Base-by-base conservation (phyloP, 331 rosid species). In the Malus hybrid region DNA sequence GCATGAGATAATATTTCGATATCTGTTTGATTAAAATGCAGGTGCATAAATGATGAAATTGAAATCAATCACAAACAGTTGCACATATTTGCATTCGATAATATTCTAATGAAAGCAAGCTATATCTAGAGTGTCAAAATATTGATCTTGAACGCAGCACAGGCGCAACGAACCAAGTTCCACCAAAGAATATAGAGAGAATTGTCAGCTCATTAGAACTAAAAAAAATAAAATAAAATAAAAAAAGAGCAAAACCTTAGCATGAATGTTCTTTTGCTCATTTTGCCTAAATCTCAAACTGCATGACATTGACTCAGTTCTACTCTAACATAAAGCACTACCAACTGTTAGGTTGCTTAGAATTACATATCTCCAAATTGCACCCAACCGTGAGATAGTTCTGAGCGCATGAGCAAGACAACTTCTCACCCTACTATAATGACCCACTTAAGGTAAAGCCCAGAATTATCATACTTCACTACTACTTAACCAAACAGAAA, bases 1-100 rank as follows among this genome's bases (percentile, higher is more conserved):
- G 75, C 64, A 32, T 44, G 81, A 75, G 80, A 68, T 18, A 63
- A 48, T 32, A 70, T 73, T 67, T 75, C 22, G 14, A 71, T 42
- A 83, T 67, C 66, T 74, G 52, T 46, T 39, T 64, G 74, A 54
- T 73, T 20, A 34, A 64, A 34, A 73, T 36, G 7, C 60, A 61
- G 68, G 12, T 10, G 46, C 46, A 27, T 18, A 42, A 24, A 32
- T n/a, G 22, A 34, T 14, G 12, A 19, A 61, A 73, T 24, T n/a
- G 56, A 39, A 67, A 11, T 44, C 3, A 73, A 15, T 42, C 42
- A 36, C 24, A 57, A 39, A 39, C 31, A 42, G 15, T 42, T 44
- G 52, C 73, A 54, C n/a, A 69, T 61, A 42, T 55, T 68, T 19
- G 44, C 65, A 39, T 57, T 9, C 6, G 18, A 66, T 10, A 20